These are phyloP conservation scores for Colletotrichum truncatum DNA, from an alignment of 2,329 filamentous ascomycete genomes.

Conservation along the genomic window DNA sequence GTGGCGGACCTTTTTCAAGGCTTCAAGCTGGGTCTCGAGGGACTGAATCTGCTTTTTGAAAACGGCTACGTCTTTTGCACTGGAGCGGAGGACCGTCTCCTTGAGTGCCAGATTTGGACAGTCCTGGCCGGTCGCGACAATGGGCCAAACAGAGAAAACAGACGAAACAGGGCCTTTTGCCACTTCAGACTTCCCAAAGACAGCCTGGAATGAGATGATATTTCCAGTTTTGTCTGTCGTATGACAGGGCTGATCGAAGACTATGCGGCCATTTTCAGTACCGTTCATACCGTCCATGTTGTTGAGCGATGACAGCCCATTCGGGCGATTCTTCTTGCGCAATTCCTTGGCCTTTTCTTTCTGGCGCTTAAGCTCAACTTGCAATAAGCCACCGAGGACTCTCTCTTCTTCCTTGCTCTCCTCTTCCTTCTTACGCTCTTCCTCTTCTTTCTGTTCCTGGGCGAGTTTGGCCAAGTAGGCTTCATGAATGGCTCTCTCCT, in stretches of 20 bases:
- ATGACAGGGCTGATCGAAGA: constrained; percentile 74
- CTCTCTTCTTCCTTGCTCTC: constrained; percentile 75
- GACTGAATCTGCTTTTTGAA: constrained; percentile 81
- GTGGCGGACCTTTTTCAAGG: constrained; percentile 78
- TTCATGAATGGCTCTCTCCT: constrained; percentile 87
- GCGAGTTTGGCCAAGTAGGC: constrained; percentile 72
- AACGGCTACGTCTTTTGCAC: constrained; percentile 65
- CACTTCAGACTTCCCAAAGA: constrained; percentile 75
- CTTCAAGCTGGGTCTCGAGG: constrained; percentile 80
- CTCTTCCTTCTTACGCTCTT: constrained; percentile 61
- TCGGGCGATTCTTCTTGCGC: constrained; percentile 66
- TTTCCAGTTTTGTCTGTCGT: constrained; percentile 72
- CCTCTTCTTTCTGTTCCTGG: constrained; percentile 61
- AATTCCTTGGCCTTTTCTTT: constrained; percentile 71
- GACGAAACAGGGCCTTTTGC: constrained; percentile 72
- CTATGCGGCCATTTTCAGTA: constrained; percentile 50
- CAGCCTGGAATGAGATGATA: constrained; percentile 72
- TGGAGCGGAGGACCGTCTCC: constrained; percentile 68
- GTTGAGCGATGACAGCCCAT: constrained; percentile 47
- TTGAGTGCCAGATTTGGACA: constrained; percentile 78
- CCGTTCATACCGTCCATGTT: constrained; percentile 42
- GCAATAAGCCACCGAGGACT: constrained; percentile 74
- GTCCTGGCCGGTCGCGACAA: constrained; percentile 62
- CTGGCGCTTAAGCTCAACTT: constrained; percentile 76
- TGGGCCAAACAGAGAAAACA: constrained; percentile 77